Conservation (phyloP, 2,329 filamentous ascomycete species). For the Pseudocercospora fuligena region DNA sequence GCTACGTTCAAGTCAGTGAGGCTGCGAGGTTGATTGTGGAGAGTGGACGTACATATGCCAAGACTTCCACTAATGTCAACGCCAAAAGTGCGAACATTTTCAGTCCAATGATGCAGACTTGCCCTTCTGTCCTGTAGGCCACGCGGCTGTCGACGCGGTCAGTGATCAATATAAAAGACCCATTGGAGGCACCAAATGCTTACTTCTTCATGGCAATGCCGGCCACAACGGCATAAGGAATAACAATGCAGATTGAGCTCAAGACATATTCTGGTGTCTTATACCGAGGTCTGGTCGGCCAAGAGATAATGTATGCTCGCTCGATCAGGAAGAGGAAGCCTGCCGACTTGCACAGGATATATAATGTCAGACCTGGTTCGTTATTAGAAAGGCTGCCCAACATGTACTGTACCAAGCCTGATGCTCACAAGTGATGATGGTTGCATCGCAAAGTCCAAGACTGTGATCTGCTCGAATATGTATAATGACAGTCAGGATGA, state of each 20-base stretch:
- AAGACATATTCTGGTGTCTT: conserved; percentile 28
- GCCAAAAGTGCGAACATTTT: conserved; percentile 28
- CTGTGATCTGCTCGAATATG: conserved; percentile 22
- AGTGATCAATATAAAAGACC: not conserved
- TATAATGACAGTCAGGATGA: conserved; percentile 26
- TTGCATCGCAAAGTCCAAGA: conserved; percentile 22
- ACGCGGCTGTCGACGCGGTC: conserved; percentile 19
- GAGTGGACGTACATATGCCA: conserved; percentile 24
- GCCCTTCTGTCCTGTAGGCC: conserved; percentile 21
- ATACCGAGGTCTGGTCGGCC: conserved; percentile 24
- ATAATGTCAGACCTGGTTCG: conserved; percentile 25
- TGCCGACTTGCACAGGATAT: conserved; percentile 23
- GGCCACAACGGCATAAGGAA: conserved; percentile 20
- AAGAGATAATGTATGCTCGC: conserved; percentile 31
- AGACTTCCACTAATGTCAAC: conserved; percentile 25
- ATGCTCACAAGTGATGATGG: conserved; percentile 23
- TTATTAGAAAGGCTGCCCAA: not conserved
- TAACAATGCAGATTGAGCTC: conserved; percentile 25
- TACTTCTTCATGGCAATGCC: conserved; percentile 27
- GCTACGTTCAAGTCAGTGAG: conserved; percentile 17
- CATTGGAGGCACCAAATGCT: not conserved
- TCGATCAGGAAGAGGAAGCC: conserved; percentile 30
- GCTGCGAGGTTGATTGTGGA: not conserved
- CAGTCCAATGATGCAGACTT: conserved; percentile 27
- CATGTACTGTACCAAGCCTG: not conserved